Evolutionary conservation across 495 filamentous ascomycete species (phyloP).

Genomic region (Hypoxylon perforatum): DNA sequence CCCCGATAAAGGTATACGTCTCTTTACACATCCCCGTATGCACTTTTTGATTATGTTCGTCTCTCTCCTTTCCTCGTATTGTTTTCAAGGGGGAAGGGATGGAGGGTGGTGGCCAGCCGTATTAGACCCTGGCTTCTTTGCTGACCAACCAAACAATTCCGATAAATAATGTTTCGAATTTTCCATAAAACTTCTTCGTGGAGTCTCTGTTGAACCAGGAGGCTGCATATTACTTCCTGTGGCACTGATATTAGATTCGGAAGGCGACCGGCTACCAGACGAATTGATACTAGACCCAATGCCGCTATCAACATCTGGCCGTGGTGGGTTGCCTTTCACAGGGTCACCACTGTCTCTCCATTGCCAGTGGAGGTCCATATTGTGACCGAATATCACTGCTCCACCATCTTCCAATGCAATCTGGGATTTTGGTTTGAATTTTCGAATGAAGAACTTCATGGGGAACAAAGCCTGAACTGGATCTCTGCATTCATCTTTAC

Average conservation of each 20-base stretch:
- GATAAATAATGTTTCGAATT: not conserved
- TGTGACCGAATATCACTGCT: slow-evolving; percentile 44
- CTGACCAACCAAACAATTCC: not conserved
- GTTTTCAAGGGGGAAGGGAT: too few species aligned
- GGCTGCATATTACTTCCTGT: not conserved
- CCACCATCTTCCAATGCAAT: slow-evolving; percentile 9
- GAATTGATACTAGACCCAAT: slow-evolving; percentile 24
- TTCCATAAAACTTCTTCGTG: too few species aligned
- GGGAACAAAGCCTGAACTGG: slow-evolving; percentile 34
- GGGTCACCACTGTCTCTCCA: slow-evolving; percentile 31
- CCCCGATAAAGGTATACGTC: too few species aligned
- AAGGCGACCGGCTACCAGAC: not conserved
- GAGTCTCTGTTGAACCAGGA: not conserved
- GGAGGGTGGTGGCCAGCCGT: too few species aligned
- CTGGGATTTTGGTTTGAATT: slow-evolving; percentile 12
- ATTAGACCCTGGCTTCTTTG: not conserved
- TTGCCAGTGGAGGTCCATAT: slow-evolving; percentile 21
- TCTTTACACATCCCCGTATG: too few species aligned
- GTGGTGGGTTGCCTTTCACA: slow-evolving; percentile 14
- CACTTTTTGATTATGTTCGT: too few species aligned
- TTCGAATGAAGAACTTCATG: not conserved
- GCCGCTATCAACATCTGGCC: slow-evolving; percentile 12
- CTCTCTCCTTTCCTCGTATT: too few species aligned
- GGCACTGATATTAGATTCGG: not conserved
- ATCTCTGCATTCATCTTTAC: slow-evolving; percentile 2